Evolutionary conservation across 257 asterid genomes (phyloP).

Genomic region (Solanum chiquidenum): DNA sequence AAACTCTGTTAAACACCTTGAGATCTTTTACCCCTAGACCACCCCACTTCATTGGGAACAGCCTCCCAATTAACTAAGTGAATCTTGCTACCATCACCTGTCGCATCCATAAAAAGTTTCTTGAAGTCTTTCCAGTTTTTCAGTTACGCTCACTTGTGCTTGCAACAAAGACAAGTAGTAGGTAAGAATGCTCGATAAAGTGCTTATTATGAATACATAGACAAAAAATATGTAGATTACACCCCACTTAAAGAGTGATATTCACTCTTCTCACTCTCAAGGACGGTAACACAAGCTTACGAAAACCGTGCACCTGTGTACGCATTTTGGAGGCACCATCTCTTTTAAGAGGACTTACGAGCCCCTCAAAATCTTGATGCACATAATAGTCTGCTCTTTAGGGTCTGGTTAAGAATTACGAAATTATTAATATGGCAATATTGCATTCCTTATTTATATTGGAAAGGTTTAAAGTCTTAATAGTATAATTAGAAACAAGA

Average conservation of each 20-base stretch:
- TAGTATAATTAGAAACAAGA: neutral
- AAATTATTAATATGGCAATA: neutral
- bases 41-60: neutral
- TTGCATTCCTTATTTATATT: neutral
- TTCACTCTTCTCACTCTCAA: neutral
- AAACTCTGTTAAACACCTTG: neutral
- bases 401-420: neutral
- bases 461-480: neutral
- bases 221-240: too few relatives aligned
- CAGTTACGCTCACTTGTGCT: neutral
- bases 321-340: neutral
- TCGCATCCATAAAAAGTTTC: neutral
- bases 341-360: neutral
- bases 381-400: neutral
- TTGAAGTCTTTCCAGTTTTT: neutral
- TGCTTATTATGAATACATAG: neutral
- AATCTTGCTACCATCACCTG: neutral
- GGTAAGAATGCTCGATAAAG: neutral
- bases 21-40: neutral
- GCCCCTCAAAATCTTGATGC: neutral
- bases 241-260: neutral
- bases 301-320: neutral
- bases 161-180: neutral
- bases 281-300: neutral
- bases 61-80: neutral